Percentiles rank a stretch among this genome's conserved stretches.
These are phyloP conservation scores for Acacia concinna DNA, from an alignment of 331 rosid species.

Conservation along the genomic window DNA sequence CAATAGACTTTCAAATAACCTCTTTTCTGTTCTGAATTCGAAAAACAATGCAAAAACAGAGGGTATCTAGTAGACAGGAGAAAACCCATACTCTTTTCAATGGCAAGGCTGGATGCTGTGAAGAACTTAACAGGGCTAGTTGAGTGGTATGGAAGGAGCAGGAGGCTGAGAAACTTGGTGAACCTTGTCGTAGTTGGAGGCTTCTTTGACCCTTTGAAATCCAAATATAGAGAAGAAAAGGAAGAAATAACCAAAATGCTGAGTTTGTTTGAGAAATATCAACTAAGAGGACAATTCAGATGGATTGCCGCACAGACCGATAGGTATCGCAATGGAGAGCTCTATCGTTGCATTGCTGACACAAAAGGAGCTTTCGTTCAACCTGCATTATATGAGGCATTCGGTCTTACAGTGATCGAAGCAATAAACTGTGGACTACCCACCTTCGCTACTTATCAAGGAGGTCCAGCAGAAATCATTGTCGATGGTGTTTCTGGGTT, in stretches of 20 bases:
- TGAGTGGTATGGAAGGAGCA: slow-evolving; percentile 84
- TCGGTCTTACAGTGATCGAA: slow-evolving; percentile 92
- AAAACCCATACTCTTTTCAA: slow-evolving; percentile 80
- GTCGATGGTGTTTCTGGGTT: slow-evolving; percentile 78
- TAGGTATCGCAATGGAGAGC: slow-evolving; percentile 75
- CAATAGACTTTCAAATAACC: not conserved
- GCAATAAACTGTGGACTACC: slow-evolving; percentile 97
- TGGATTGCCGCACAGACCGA: slow-evolving; percentile 95
- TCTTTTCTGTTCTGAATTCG: not conserved
- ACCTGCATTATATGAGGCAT: slow-evolving; percentile 91
- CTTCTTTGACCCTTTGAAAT: slow-evolving; percentile 82
- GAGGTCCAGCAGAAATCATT: slow-evolving; percentile 95
- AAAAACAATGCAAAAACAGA: slow-evolving; percentile 41
- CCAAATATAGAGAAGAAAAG: slow-evolving; percentile 85
- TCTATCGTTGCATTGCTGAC: slow-evolving; percentile 82
- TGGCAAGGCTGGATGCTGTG: slow-evolving; percentile 91
- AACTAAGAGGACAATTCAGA: slow-evolving; percentile 76
- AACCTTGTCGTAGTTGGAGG: slow-evolving; percentile 96
- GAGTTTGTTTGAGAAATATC: slow-evolving; percentile 57
- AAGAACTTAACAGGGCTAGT: slow-evolving; percentile 81
- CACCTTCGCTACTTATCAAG: slow-evolving; percentile 93
- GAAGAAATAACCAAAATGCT: slow-evolving; percentile 76
- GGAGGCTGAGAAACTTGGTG: slow-evolving; percentile 64
- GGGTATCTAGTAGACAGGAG: slow-evolving; percentile 67
- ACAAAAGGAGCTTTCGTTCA: slow-evolving; percentile 91